Evolutionary conservation across 306 rosid genomes (phyloP).

Genomic region (Trifolium fragiferum): DNA sequence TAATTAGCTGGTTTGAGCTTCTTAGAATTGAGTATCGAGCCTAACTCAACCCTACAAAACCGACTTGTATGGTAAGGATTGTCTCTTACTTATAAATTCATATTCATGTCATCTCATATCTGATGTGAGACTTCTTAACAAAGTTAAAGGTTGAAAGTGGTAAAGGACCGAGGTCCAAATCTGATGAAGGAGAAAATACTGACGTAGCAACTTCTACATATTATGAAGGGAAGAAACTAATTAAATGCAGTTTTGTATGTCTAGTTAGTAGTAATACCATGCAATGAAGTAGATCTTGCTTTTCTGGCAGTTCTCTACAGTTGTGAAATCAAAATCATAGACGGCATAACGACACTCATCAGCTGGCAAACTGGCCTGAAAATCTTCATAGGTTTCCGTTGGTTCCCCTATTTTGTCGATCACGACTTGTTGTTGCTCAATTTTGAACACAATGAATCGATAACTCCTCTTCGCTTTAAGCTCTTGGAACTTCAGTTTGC

Average conservation of each 20-base stretch:
- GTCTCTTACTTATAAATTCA: too few relatives aligned
- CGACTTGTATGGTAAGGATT: too few relatives aligned
- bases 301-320: constrained; percentile 82
- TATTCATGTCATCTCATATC: too few relatives aligned
- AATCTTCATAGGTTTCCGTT: constrained; percentile 58
- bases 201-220: too few relatives aligned
- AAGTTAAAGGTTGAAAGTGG: too few relatives aligned
- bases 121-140: too few relatives aligned
- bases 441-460: constrained; percentile 79
- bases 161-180: neutral
- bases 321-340: constrained; percentile 79
- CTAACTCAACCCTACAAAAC: too few relatives aligned
- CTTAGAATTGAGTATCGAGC: too few relatives aligned
- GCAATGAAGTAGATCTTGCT: constrained; percentile 96
- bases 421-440: constrained; percentile 68
- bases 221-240: neutral
- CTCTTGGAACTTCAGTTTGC: constrained; percentile 79
- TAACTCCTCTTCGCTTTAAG: constrained; percentile 72
- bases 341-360: constrained; percentile 90
- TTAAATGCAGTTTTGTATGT: neutral
- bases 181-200: neutral
- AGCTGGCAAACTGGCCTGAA: constrained; percentile 74
- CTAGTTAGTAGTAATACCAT: constrained; percentile 50
- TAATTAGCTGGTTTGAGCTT: too few relatives aligned
- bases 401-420: constrained; percentile 74